Percentiles rank a stretch among this genome's conserved stretches.
Evolutionary conservation across 2,329 filamentous ascomycete genomes (phyloP).

Genomic region (Lecanicillium sp.): DNA sequence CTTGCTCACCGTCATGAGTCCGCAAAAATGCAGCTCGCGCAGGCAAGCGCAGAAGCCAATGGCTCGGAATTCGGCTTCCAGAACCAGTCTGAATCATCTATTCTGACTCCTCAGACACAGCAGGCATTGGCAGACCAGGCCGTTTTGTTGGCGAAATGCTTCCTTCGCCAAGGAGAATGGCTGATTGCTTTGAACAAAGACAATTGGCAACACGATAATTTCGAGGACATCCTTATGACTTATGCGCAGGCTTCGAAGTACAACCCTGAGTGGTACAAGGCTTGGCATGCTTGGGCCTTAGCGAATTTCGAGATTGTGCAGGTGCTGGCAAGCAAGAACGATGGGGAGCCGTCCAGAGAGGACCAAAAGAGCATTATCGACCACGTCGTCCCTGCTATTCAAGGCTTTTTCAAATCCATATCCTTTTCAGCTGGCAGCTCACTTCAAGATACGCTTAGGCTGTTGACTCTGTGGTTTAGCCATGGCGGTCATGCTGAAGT

Average conservation of each 20-base stretch:
- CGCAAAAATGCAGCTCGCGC: constrained; percentile 41
- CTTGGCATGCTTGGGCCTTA: constrained; percentile 97
- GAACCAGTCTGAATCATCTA: constrained; percentile 32
- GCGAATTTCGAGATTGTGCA: constrained; percentile 99
- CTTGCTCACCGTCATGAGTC: constrained; percentile 46
- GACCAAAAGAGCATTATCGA: constrained; percentile 66
- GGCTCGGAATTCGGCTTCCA: constrained; percentile 42
- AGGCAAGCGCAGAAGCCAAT: constrained; percentile 37
- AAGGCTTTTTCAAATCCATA: constrained; percentile 97
- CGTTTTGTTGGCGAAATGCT: constrained; percentile 84
- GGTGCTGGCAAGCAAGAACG: constrained; percentile 59
- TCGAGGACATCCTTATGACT: constrained; percentile 81
- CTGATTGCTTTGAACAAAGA: constrained; percentile 76
- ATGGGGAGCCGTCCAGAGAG: constrained; percentile 34
- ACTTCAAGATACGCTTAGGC: constrained; percentile 84
- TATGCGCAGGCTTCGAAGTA: constrained; percentile 90
- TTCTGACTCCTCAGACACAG: constrained; percentile 41
- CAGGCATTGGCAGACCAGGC: constrained; percentile 51
- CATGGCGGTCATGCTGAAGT: constrained; percentile 87
- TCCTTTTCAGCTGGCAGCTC: constrained; percentile 85
- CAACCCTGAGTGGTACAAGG: constrained; percentile 95
- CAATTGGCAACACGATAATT: constrained; percentile 80
- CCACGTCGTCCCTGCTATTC: constrained; percentile 89
- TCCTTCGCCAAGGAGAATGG: constrained; percentile 95
- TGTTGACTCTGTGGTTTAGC: constrained; percentile 93